Base-by-base conservation (phyloP, 2,329 filamentous ascomycete species). In the Chaetomiaceae sp. region DNA sequence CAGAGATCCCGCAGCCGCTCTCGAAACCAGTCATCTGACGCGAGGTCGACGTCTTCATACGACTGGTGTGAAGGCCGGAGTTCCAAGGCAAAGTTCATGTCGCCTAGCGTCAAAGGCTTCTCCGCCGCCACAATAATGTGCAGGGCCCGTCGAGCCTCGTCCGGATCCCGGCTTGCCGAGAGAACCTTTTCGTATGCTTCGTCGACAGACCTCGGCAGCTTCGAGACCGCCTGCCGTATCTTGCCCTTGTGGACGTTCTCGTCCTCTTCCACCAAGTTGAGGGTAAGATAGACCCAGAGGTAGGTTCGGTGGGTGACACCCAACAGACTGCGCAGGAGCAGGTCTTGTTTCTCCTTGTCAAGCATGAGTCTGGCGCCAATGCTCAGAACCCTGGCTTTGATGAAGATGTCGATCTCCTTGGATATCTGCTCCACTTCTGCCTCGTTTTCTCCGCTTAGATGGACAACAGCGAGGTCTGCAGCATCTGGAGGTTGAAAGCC, bases 211-310 rank as follows among this genome's bases (percentile, higher is more conserved):
- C 43, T 48, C 2, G 64, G 64, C 1, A 66, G 20, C 17, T 51
- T 17, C 12, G 44, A 51, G 3, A 61, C 46, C 1, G 60, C 47
- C 1, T 50, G 8, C 5, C 57, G 38, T 1, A 65, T 50, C 12
- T 50, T 46, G 22, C 23, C 15, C 3, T 11, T 23, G n/a, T 53
- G 53, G 11, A 55, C 47, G 25, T 54, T 46, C 1, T 45, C 46
- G 3, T 34, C 59, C 3, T 53, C 39, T 6, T 64, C 40, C 27
- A 73, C 65, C 3, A 69, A 58, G 9, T 66, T 56, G 2, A 74
- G 57, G 0, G 59, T 69, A 0, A 72, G 64, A 53, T 64, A 51
- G 1, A 73, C 62, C 72, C 72, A 74, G 0, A 74, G 64, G 55
- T 74, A 75, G 1, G 70, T 75, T 9, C 67, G 63, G 25, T 72